Conservation (phyloP, 768 basidiomycete species). For the Boletus bicolor region DNA sequence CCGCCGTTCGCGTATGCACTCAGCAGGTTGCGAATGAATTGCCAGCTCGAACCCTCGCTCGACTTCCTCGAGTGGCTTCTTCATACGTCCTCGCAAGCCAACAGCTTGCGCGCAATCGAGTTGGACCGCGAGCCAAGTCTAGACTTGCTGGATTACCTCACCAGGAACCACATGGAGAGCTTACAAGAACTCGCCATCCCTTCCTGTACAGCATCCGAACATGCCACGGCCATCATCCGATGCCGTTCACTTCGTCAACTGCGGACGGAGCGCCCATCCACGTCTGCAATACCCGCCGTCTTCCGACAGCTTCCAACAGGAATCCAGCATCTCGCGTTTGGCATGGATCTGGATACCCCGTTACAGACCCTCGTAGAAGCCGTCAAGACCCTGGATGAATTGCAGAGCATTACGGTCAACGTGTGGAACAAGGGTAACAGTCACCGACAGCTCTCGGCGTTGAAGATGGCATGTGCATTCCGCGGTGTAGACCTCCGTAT, state of each 20-base stretch:
- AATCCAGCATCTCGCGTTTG: conserved; percentile 57
- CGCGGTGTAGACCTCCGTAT: conserved; percentile 55
- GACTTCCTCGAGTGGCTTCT: conserved; percentile 73
- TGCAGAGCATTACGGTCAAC: conserved; percentile 52
- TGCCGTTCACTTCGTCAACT: conserved; percentile 53
- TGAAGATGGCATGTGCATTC: conserved; percentile 64
- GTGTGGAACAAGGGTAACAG: conserved; percentile 49
- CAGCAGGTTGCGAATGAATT: conserved; percentile 57
- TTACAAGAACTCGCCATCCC: conserved; percentile 59
- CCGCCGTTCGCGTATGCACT: conserved; percentile 47
- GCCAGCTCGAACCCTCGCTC: conserved; percentile 57
- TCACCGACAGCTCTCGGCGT: conserved; percentile 48
- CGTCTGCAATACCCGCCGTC: conserved; percentile 36
- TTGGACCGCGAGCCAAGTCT: conserved; percentile 58
- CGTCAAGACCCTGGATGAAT: conserved; percentile 42
- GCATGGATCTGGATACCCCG: conserved; percentile 53
- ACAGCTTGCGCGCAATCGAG: conserved; percentile 48
- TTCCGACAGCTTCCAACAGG: conserved; percentile 48
- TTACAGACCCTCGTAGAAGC: conserved; percentile 54
- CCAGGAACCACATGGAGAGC: conserved; percentile 44
- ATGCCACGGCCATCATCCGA: conserved; percentile 42
- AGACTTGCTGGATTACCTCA: conserved; percentile 53
- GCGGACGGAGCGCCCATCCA: conserved; percentile 52
- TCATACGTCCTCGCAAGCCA: conserved; percentile 46
- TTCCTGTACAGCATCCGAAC: conserved; percentile 47